Percentiles rank a stretch among this genome's conserved stretches.
Conservation (phyloP, 495 filamentous ascomycete genomes). For the Neurospora sp. region DNA sequence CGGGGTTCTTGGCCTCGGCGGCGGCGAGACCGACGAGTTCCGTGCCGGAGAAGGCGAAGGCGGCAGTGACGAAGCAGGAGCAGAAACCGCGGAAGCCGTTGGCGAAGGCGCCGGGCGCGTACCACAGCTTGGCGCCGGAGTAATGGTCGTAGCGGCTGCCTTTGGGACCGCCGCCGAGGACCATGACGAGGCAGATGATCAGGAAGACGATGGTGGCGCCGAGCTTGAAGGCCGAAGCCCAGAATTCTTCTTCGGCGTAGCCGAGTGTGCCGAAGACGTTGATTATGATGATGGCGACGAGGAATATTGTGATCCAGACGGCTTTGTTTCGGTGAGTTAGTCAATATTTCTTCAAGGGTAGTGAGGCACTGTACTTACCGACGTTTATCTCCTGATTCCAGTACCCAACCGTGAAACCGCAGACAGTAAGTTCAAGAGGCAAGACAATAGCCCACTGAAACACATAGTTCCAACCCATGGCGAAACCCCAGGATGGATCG, state of each 20-base stretch:
- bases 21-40: constrained; percentile 66
- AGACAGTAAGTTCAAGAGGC: constrained; percentile 46
- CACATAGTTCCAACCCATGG: constrained; percentile 77
- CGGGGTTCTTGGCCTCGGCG: constrained; percentile 56
- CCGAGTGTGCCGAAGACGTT: constrained; percentile 63
- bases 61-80: constrained; percentile 62
- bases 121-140: constrained; percentile 53
- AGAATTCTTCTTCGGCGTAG: constrained; percentile 60
- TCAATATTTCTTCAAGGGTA: too few relatives aligned
- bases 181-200: constrained; percentile 58
- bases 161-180: constrained; percentile 52
- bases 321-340: constrained; percentile 7
- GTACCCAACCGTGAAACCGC: constrained; percentile 45
- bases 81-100: constrained; percentile 66
- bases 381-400: constrained; percentile 42
- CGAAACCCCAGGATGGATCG: constrained; percentile 72
- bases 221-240: constrained; percentile 46
- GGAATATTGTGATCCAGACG: constrained; percentile 57
- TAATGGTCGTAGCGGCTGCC: constrained; percentile 41
- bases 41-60: constrained; percentile 64
- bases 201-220: constrained; percentile 58
- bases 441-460: constrained; percentile 53
- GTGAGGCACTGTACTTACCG: constrained; percentile 21
- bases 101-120: constrained; percentile 59
- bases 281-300: constrained; percentile 45